Conservation (phyloP, 441 rosid genomes). For the Adansonia gregorii region DNA sequence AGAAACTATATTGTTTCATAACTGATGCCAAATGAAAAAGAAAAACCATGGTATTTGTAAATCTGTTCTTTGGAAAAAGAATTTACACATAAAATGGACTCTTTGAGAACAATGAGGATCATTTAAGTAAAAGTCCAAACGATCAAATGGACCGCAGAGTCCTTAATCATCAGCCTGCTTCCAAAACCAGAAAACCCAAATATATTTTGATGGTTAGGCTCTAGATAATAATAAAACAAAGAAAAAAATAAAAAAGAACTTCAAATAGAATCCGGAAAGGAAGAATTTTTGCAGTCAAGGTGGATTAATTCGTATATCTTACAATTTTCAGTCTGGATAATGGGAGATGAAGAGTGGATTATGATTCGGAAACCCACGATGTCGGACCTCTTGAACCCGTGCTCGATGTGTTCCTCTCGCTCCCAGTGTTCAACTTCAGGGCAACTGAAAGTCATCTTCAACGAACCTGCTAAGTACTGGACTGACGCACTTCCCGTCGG, state of each 20-base stretch:
- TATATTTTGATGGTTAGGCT: neutral
- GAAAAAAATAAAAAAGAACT: no score
- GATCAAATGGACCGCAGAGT: neutral
- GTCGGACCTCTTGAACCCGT: constrained; percentile 50
- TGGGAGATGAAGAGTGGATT: constrained; percentile 57
- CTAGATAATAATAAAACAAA: neutral
- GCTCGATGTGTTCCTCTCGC: constrained; percentile 31
- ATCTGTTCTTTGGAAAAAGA: no score
- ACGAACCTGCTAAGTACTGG: constrained; percentile 73
- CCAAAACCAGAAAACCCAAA: neutral
- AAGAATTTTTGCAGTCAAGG: neutral
- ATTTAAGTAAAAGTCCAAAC: neutral
- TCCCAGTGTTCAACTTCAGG: constrained; percentile 28
- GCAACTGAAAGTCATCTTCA: constrained; percentile 64
- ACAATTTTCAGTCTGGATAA: neutral
- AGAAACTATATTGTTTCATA: no score
- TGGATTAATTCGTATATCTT: neutral
- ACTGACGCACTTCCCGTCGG: constrained; percentile 91
- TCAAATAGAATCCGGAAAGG: neutral
- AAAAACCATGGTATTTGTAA: no score
- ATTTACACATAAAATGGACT: no score
- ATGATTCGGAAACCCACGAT: constrained; percentile 49
- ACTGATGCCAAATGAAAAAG: no score
- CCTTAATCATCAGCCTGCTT: neutral
- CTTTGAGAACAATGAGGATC: no score